These are phyloP conservation scores for Trichoderma sp. DNA, from an alignment of 2,329 filamentous ascomycete species.

Conservation along the genomic window DNA sequence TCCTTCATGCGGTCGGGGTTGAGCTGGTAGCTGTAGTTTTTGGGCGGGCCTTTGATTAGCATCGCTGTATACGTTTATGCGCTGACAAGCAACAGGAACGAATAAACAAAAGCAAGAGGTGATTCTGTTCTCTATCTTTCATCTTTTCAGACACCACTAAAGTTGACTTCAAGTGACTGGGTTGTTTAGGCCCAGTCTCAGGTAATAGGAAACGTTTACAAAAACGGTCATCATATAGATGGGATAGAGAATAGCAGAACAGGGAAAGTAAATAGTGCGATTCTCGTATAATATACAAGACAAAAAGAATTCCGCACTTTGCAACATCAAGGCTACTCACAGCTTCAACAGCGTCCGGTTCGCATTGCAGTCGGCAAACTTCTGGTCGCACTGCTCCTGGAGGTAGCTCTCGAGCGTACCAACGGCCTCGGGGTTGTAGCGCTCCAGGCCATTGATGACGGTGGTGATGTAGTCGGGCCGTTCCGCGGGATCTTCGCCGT, in stretches of 20 bases:
- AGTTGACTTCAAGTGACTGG: constrained; percentile 26
- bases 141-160: constrained; percentile 70
- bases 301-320: no score
- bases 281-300: no score
- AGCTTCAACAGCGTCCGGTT: constrained; percentile 95
- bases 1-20: constrained; percentile 97
- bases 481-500: constrained; percentile 83
- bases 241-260: not conserved
- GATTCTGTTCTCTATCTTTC: not conserved
- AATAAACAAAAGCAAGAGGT: not conserved
- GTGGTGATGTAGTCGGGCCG: constrained; percentile 86
- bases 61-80: not conserved
- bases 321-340: no score
- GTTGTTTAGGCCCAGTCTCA: constrained; percentile 58
- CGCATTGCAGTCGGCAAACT: constrained; percentile 93
- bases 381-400: constrained; percentile 88
- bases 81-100: not conserved
- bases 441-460: constrained; percentile 95
- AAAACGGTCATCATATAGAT: constrained; percentile 66
- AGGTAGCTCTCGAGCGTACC: constrained; percentile 93
- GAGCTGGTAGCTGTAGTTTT: constrained; percentile 81
- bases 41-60: not conserved
- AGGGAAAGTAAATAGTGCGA: no score
- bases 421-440: constrained; percentile 98
- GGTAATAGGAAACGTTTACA: constrained; percentile 98